These are phyloP conservation scores for Fusarium sororula DNA, from an alignment of 2,329 filamentous ascomycete genomes.

Conservation along the genomic window DNA sequence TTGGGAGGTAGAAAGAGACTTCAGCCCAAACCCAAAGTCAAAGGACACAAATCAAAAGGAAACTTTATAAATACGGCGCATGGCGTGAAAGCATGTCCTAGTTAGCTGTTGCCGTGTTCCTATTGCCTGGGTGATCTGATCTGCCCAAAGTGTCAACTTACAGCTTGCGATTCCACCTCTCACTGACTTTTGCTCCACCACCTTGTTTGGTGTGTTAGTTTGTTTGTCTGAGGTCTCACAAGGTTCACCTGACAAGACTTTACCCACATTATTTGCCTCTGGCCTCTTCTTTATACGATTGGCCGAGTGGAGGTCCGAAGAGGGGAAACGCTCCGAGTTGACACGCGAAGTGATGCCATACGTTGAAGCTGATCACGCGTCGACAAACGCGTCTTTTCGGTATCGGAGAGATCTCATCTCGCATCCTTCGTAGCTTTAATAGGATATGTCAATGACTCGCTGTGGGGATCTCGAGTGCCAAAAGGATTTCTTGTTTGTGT, in stretches of 20 bases:
- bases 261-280: neutral
- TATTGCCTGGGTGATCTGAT: neutral
- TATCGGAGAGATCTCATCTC: fast-evolving
- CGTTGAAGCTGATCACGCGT: too few relatives aligned
- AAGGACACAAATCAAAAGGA: neutral
- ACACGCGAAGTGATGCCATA: neutral
- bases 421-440: too few relatives aligned
- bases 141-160: too few relatives aligned
- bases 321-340: too few relatives aligned
- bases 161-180: neutral
- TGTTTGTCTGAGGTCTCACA: too few relatives aligned
- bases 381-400: too few relatives aligned
- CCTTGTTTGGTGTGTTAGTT: too few relatives aligned
- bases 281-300: neutral
- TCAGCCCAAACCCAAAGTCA: neutral
- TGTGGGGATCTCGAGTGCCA: neutral
- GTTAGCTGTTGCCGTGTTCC: neutral
- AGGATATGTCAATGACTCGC: fast-evolving
- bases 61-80: neutral
- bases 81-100: too few relatives aligned
- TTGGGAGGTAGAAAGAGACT: neutral
- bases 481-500: neutral
- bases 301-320: too few relatives aligned
- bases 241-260: fast-evolving
- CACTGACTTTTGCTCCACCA: neutral